Evolutionary conservation across 768 basidiomycete genomes (phyloP), one percentile per base, ranked within the genome.

Genomic region (Glaciozyma antarctica): DNA sequence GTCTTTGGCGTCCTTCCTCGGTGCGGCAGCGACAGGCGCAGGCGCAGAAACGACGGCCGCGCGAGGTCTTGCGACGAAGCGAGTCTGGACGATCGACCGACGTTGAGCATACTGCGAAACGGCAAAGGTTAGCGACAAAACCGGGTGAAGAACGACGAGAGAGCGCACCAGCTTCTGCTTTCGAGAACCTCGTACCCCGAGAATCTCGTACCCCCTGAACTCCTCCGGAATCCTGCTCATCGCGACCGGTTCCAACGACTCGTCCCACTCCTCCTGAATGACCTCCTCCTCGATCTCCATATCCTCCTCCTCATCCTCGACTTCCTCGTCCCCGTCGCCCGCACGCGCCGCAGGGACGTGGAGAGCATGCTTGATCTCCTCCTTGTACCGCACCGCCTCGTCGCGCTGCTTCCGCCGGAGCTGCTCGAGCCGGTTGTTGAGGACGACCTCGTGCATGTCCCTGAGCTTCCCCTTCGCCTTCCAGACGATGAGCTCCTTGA

Each of bases 391-490:
- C 56, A 93, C 76, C 5, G 95, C 95, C 76, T 98, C 95, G 73
- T 98, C 94, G 64, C 95, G 83, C 77, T 99, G 95, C 59, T 87
- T 84, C 76, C 92, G 92, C 61, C 95, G 88, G 58, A 99, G 84
- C 73, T 98, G 92, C 73, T 98, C 95, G 19, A 99, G 80, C 51
- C 95, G 84, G 75, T 99, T 99, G 63, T 89, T 86, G 60, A 99
- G 89, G 16, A 98, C 93, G 34, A 98, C 88, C 79, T 98, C 92
- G 74, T 99, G 95, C 60, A 98, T 81, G 72, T 81, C 83, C 76
- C 90, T 89, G 48, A 99, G 81, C 74, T 93, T 95, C 10, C 91
- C 87, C 91, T 97, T 97, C 26, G 95, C 88, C 78, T 98, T 98
- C 86, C 90, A 95, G 5, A 98, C 94, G 28, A 97, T 80, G 43